Base-by-base conservation (phyloP, 108 stramenopile genomes). In the Phaeodactylum tricornutum region DNA sequence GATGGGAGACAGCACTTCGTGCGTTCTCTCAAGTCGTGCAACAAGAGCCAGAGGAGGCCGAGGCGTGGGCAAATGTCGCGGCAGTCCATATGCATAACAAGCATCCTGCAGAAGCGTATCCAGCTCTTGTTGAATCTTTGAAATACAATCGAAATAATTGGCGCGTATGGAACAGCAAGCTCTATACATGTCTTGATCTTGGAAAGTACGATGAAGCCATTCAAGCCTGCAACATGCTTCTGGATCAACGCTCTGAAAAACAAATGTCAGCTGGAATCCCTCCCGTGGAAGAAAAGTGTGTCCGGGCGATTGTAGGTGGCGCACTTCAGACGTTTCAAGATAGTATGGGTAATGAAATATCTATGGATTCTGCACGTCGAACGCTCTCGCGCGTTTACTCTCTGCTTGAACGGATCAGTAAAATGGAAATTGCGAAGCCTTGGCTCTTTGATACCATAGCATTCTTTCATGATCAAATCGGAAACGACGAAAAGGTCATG, bases 31-130 rank as follows among this genome's bases (percentile, higher is more conserved):
- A 86, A 42, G 93, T 92, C 24, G 95, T 93, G 0, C 87, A 87
- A 45, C 97, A 93, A 64, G 86, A 88, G 42, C 93, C 93, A 29
- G 95, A 95, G 38, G 81, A 87, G 47, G 90, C 77, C 8, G 93
- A 92, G 59, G 94, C 87, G 5, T 96, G 92, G 92, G 91, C 88
- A 11, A 96, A 96, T 68, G 67, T 96, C 1, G 92, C 91, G 30
- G 91, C 90, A 6, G 62, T 92, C 29, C 87, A 92, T 49, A 73
- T 94, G 67, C 76, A 72, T 40, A 71, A 77, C 46, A 74, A 67
- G 52, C 47, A 72, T 32, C 77, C 89, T 19, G 61, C 43, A 11
- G 68, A 77, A 64, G 88, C 88, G 16, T 91, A 86, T 57, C 84
- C 88, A 11, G 88, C 88, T 7, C 56, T 91, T 29, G 21, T 61